A percentile compares a stretch with the other conserved stretches of the same genome.
Conservation (phyloP, 306 rosid genomes). For the Glycine tomentella region DNA sequence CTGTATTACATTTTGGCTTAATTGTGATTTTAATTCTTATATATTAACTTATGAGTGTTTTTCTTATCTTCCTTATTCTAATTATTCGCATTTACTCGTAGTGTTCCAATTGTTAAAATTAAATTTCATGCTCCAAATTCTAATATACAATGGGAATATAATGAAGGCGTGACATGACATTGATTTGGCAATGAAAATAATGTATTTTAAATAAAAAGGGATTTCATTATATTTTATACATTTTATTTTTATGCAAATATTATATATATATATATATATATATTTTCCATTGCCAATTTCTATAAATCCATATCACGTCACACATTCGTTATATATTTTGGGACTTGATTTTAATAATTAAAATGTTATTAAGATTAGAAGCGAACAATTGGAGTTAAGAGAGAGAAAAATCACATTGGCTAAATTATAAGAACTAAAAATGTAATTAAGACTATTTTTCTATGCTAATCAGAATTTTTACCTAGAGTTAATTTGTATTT, state of each 20-base stretch:
- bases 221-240: neutral
- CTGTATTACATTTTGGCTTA: neutral
- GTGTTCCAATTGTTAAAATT: neutral
- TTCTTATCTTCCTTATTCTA: neutral
- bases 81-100: neutral
- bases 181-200: neutral
- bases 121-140: too few relatives aligned
- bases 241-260: neutral
- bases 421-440: neutral
- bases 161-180: neutral
- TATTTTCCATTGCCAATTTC: neutral
- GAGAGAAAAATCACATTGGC: neutral
- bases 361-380: neutral
- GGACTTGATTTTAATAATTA: neutral
- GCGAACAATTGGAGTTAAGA: neutral
- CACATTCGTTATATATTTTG: neutral
- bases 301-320: neutral
- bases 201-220: neutral
- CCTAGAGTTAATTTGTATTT: slow-evolving; percentile 4
- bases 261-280: neutral
- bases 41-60: neutral
- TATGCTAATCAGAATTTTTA: slow-evolving; percentile 1
- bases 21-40: neutral
- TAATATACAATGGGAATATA: neutral
- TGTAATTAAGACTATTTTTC: neutral